A percentile compares a stretch with the other conserved stretches of the same genome.
Evolutionary conservation across 2,329 filamentous ascomycete species (phyloP).

Genomic region (Aspergillus tanneri): DNA sequence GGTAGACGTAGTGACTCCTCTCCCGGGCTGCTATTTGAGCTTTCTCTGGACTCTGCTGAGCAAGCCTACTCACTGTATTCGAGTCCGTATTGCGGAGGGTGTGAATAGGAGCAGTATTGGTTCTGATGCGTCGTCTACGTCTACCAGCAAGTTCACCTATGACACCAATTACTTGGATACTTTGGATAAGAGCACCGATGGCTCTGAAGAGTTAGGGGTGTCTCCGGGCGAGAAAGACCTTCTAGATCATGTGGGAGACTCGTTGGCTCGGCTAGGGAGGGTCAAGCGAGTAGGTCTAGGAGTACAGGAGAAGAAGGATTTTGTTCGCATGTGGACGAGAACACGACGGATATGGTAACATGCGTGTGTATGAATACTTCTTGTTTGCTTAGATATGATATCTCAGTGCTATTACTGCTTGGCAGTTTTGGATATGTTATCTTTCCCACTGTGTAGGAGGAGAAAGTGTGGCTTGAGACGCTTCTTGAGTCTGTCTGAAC

Average conservation of each 20-base stretch:
- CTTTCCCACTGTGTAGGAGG: too few species aligned
- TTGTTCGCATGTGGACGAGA: slow-evolving; percentile 69
- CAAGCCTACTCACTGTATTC: slow-evolving; percentile 81
- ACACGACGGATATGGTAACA: slow-evolving; percentile 33
- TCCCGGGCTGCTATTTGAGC: slow-evolving; percentile 68
- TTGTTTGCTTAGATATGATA: too few species aligned
- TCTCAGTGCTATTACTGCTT: too few species aligned
- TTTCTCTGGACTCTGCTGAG: slow-evolving; percentile 88
- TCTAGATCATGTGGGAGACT: slow-evolving; percentile 77
- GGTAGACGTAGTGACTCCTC: slow-evolving; percentile 83
- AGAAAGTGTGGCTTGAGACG: too few species aligned
- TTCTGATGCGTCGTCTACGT: slow-evolving; percentile 19
- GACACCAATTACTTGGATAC: slow-evolving; percentile 50
- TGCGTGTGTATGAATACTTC: too few species aligned
- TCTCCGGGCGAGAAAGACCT: slow-evolving; percentile 64
- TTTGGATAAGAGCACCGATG: slow-evolving; percentile 39
- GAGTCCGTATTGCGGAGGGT: slow-evolving; percentile 82
- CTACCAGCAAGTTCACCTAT: slow-evolving; percentile 35
- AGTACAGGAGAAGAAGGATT: slow-evolving; percentile 76
- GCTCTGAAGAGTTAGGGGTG: slow-evolving; percentile 30
- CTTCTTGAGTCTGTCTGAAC: too few species aligned
- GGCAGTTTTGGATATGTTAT: too few species aligned
- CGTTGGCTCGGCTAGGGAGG: slow-evolving; percentile 79
- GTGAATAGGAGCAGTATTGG: slow-evolving; percentile 45
- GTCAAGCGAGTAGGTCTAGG: slow-evolving; percentile 87